Base-by-base conservation (phyloP, 2,329 filamentous ascomycete genomes). In the Penicillium crustosum region DNA sequence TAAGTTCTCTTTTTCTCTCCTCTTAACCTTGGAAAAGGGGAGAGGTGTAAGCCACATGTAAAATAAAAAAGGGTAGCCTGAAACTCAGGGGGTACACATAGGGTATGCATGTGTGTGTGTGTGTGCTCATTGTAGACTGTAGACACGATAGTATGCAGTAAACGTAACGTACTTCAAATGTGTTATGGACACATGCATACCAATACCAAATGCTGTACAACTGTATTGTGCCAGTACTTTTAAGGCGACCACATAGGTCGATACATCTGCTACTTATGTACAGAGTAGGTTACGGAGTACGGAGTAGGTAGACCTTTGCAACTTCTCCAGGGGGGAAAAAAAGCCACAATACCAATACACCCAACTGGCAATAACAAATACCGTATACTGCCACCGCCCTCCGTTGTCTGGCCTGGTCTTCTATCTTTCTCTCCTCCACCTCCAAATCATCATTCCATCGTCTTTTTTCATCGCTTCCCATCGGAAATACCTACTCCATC, bases 371-470 rank as follows among this genome's bases (percentile, higher is more conserved):
- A 54, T 51, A 58, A 49, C 51, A 58, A 49, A 54, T 61, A 60
- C 58, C 38, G 53, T 51, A 49, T 59, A 59, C 53, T 57, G 53
- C 64, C 63, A 67, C 65, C 66, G 61, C 62, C 62, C 65, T 53
- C 53, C 50, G 56, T 56, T 60, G 66, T 66, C 62, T 65, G 59
- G 62, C 63, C 65, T 63, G 55, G 55, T 55, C 50, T 58, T 53
- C 55, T 58, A 55, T 55, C 63, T 62, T 60, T 66, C 59, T 51
- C 55, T 66, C 61, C 55, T 61, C 63, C 52, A 58, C 57, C 61
- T 65, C 61, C 60, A 61, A 62, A 57, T 68, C 62, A 66, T 62
- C 64, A 65, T 58, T 57, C 55, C 43, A 57, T 57, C 55, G 60
- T 56, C 67, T 65, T 68, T 61, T 58, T 58, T 54, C 59, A 65